Evolutionary conservation across 2,329 filamentous ascomycete genomes (phyloP).

Genomic region (Leptoxyphium fumago): DNA sequence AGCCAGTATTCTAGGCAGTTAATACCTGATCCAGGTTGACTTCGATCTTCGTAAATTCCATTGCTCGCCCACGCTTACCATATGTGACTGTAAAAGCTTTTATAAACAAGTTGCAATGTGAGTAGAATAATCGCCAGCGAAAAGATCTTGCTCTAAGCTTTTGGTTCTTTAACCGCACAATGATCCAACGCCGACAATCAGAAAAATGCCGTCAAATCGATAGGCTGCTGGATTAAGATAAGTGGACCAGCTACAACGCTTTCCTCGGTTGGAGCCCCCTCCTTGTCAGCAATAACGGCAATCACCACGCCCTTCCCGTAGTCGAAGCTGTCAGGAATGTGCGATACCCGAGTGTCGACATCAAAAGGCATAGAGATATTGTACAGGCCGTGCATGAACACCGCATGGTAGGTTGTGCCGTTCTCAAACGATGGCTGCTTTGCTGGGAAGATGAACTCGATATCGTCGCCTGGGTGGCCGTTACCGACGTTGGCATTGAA

Average conservation of each 20-base stretch:
- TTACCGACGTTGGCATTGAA: slow-evolving; percentile 12
- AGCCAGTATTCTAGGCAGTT: too few species aligned
- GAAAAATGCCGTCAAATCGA: neutral
- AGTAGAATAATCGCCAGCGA: too few species aligned
- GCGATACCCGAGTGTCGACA: slow-evolving; percentile 18
- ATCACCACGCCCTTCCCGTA: slow-evolving; percentile 22
- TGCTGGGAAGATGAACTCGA: slow-evolving; percentile 17
- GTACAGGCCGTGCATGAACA: slow-evolving; percentile 26
- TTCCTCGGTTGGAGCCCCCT: slow-evolving; percentile 23
- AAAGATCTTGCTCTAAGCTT: too few species aligned
- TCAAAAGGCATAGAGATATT: slow-evolving; percentile 25
- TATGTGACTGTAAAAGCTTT: too few species aligned
- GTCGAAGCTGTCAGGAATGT: slow-evolving; percentile 24
- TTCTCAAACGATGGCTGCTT: slow-evolving; percentile 11
- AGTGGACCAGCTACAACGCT: slow-evolving; percentile 27
- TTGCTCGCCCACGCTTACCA: too few species aligned
- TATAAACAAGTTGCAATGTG: too few species aligned
- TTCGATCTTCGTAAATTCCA: too few species aligned
- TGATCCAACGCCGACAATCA: too few species aligned
- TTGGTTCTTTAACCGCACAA: too few species aligned
- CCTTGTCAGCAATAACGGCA: slow-evolving; percentile 22
- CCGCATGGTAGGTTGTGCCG: slow-evolving; percentile 23
- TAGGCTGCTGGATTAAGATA: slow-evolving; percentile 24
- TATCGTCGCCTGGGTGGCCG: slow-evolving; percentile 18
- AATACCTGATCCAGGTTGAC: too few species aligned